Base-by-base conservation (phyloP, 1,284 basidiomycete genomes). In the Neolentinus lepideus region DNA sequence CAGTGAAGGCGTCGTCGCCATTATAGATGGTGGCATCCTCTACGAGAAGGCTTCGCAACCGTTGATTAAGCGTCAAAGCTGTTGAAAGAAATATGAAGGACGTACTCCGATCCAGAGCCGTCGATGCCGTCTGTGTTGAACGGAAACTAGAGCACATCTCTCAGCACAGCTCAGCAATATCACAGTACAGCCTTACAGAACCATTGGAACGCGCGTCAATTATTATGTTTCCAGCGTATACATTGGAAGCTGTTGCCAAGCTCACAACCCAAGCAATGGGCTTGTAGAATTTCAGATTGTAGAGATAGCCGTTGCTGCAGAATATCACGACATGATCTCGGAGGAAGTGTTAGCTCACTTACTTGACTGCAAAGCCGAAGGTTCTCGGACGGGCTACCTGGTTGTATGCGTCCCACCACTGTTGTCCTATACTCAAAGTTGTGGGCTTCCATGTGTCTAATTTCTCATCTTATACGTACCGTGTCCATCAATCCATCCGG, bases 51-150 rank as follows among this genome's bases (percentile, higher is more conserved):
- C 47, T 50, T 4, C 6, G 47, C 11, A 25, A 26, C 21, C 14
- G 16, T 50, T 10, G 27, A 21, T 21, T 21, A 11, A 29, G 27
- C 43, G n/a, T 46, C 3, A 50, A 26, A 43, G 38, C 19, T n/a
- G n/a, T 3, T 16, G 16, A n/a, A 4, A n/a, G 38, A 81, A 54
- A 84, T 85, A 85, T 69, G 79, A 59, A 84, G 81, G 0, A 83
- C 64, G 56, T 83, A 62, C 47, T 84, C 75, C 0, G 72, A 76
- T 2, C 83, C 82, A 27, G 76, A 76, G 2, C 80, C 80, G 38
- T 75, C 78, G 63, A 84, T 84, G 0, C 81, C 82, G 54, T 66
- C 82, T 77, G 81, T 84, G 60, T 85, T 84, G 69, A 83, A 84
- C 3, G 81, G 81, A 70, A 83, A 12, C 62, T 64, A 26, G 52